Evolutionary conservation across 2,329 filamentous ascomycete species (phyloP).

Genomic region (Neonectria sp.): DNA sequence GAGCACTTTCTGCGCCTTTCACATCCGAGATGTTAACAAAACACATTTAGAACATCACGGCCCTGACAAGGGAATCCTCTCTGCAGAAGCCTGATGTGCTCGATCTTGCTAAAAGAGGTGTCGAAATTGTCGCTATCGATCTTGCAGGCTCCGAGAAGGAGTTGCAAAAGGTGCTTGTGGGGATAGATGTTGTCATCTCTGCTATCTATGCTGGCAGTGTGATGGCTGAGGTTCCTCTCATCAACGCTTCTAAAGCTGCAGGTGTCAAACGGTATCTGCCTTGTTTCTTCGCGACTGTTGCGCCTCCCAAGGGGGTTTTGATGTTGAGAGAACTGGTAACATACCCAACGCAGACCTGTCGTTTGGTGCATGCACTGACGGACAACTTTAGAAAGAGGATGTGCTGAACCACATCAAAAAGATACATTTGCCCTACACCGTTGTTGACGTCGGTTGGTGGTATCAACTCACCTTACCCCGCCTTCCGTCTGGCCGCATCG

Average conservation of each 20-base stretch:
- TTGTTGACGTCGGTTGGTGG: slow-evolving; percentile 72
- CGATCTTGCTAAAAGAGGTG: neutral
- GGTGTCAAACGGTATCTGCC: slow-evolving; percentile 68
- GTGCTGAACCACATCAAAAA: slow-evolving; percentile 65
- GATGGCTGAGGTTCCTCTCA: slow-evolving; percentile 61
- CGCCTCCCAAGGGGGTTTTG: slow-evolving; percentile 55
- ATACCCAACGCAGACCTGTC: too few relatives aligned
- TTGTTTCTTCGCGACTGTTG: slow-evolving; percentile 63
- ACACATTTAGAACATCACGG: neutral
- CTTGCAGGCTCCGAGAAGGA: neutral
- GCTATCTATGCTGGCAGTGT: slow-evolving; percentile 50
- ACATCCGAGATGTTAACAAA: neutral
- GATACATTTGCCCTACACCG: slow-evolving; percentile 66
- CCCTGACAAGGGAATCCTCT: neutral
- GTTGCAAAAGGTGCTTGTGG: neutral
- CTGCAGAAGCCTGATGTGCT: neutral
- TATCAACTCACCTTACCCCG: slow-evolving; percentile 60
- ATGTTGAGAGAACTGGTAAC: slow-evolving; percentile 24
- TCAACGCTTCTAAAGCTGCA: slow-evolving; percentile 63
- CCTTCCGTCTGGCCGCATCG: slow-evolving; percentile 44
- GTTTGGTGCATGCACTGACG: neutral
- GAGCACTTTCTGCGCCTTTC: neutral
- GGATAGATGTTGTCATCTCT: neutral
- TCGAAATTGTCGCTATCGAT: neutral
- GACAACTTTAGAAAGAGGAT: slow-evolving; percentile 60